phyloP scores from a whole-genome alignment of 176 grass and related monocot species.

The Dactylis glomerata region DNA sequence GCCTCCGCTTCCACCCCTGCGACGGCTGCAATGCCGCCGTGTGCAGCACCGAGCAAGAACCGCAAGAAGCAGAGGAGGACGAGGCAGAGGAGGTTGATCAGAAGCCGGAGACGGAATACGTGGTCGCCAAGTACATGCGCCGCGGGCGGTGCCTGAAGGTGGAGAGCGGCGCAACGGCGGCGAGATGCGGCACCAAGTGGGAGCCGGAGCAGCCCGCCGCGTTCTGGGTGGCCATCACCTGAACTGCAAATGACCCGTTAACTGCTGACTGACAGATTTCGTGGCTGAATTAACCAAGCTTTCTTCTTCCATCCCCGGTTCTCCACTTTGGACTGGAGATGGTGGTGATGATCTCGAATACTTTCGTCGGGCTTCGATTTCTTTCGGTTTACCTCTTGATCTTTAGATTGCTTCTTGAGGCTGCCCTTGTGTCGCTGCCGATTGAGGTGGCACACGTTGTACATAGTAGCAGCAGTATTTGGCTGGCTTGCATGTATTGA shows the following conservation, averaged over 20 bases:
- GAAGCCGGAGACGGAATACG: background rate
- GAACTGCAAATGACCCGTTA: background rate
- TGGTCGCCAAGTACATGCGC: constrained; percentile 36
- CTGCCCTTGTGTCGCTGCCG: background rate
- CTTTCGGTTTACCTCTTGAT: background rate
- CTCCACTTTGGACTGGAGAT: background rate
- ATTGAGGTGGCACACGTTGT: background rate
- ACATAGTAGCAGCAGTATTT: constrained; percentile 1
- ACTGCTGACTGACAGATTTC: background rate
- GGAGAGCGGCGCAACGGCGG: background rate
- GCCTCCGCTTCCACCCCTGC: constrained; percentile 29
- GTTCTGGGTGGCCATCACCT: constrained; percentile 18
- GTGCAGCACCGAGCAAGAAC: constrained; percentile 8
- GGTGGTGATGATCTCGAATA: background rate
- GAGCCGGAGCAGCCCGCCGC: constrained; percentile 7
- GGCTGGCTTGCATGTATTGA: background rate
- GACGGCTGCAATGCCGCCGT: background rate
- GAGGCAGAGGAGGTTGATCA: background rate
- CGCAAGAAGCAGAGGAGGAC: constrained; percentile 14
- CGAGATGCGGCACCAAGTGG: constrained; percentile 16
- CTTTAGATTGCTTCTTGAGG: background rate
- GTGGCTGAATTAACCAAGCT: background rate
- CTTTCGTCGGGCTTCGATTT: background rate
- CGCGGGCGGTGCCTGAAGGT: constrained; percentile 38
- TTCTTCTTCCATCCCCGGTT: background rate